phyloP scores from a whole-genome alignment of 2,329 filamentous ascomycete species.

The Thielaviopsis punctulata region DNA sequence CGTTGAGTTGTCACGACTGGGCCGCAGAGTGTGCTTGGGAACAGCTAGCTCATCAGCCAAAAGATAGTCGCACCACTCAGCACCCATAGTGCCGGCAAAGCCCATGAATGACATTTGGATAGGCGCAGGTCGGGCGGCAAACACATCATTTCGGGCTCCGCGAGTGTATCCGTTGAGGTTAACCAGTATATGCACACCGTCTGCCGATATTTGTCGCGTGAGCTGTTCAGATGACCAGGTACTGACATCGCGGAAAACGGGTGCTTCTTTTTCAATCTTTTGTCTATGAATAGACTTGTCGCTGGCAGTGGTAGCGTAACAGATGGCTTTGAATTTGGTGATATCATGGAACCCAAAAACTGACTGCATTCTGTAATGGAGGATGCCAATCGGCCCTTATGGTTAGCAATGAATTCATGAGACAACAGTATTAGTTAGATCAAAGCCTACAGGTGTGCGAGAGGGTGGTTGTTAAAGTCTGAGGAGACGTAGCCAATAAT shows the following conservation, averaged over 20 bases:
- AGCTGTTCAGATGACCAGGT: conserved; percentile 71
- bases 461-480: conserved; percentile 95
- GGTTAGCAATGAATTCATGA: background rate
- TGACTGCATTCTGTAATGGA: conserved; percentile 61
- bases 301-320: conserved; percentile 86
- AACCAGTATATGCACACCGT: conserved; percentile 84
- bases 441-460: conserved; percentile 58
- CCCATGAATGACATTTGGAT: conserved; percentile 99
- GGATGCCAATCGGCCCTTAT: background rate
- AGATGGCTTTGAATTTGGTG: conserved; percentile 62
- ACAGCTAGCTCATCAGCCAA: conserved; percentile 80
- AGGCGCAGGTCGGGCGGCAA: conserved; percentile 81
- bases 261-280: conserved; percentile 85
- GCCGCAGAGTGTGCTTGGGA: conserved; percentile 63
- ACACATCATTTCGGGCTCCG: conserved; percentile 92
- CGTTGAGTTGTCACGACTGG: conserved; percentile 56
- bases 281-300: conserved; percentile 77
- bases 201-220: conserved; percentile 68
- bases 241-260: conserved; percentile 78
- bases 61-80: conserved; percentile 97
- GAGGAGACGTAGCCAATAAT: conserved; percentile 93
- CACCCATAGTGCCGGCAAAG: conserved; percentile 86
- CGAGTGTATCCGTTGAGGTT: conserved; percentile 98
- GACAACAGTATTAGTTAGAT: background rate
- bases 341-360: conserved; percentile 83